Conservation (phyloP, 495 filamentous ascomycete species). For the Aspergillus affinis region DNA sequence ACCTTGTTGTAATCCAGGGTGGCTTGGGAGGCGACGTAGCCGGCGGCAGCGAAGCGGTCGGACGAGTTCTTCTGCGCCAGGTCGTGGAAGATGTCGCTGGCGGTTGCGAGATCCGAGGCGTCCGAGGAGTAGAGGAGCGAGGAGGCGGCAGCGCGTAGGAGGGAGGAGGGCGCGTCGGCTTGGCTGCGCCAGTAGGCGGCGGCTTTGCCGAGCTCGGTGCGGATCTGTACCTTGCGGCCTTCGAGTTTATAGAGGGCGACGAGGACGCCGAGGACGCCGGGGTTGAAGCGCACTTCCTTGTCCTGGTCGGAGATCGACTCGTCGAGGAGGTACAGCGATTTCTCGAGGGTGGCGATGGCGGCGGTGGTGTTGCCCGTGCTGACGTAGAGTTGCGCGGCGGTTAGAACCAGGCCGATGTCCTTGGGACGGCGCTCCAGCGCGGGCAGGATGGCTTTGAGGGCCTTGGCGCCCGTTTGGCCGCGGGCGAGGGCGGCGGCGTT, state of each 20-base stretch:
- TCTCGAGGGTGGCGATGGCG: constrained; percentile 73
- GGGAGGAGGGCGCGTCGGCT: constrained; percentile 49
- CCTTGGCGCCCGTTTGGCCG: constrained; percentile 62
- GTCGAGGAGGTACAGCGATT: constrained; percentile 72
- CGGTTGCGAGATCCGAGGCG: constrained; percentile 61
- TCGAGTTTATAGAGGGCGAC: constrained; percentile 79
- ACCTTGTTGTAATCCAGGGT: constrained; percentile 62
- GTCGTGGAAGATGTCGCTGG: constrained; percentile 71
- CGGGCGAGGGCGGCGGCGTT: constrained; percentile 76
- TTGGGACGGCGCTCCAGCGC: constrained; percentile 74
- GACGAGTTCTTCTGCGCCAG: constrained; percentile 61
- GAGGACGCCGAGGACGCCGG: constrained; percentile 80
- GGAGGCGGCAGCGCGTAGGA: constrained; percentile 77
- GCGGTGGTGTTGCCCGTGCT: constrained; percentile 69
- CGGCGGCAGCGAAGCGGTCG: constrained; percentile 69
- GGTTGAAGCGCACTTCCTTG: constrained; percentile 72
- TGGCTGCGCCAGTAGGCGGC: constrained; percentile 74
- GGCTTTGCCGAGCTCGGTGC: constrained; percentile 72
- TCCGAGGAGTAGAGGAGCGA: constrained; percentile 74
- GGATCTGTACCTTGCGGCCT: constrained; percentile 72
- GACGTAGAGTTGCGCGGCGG: constrained; percentile 81
- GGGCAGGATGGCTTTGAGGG: constrained; percentile 70
- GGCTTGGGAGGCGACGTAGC: constrained; percentile 80
- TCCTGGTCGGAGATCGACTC: constrained; percentile 59
- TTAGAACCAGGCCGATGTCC: constrained; percentile 82